These are phyloP conservation scores for Hawksworthiomyces lignivorus DNA, from an alignment of 2,329 filamentous ascomycete species.

Conservation along the genomic window DNA sequence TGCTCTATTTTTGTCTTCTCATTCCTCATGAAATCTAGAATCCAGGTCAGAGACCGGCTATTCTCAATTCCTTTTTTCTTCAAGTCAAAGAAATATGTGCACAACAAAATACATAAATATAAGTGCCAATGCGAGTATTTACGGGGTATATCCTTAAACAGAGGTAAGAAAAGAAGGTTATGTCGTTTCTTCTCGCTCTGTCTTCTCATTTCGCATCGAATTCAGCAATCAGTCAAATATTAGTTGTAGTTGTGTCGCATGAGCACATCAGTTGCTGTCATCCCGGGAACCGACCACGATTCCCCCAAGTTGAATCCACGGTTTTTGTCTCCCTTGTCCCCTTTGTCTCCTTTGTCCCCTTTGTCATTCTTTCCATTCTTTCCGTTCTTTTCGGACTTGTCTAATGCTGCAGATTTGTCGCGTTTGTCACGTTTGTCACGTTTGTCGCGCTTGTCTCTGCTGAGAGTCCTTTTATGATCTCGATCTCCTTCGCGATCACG, in stretches of 20 bases:
- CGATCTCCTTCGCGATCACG: slow-evolving; percentile 17
- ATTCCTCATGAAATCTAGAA: too few species aligned
- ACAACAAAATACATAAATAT: neutral
- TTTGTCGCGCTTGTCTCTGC: slow-evolving; percentile 4
- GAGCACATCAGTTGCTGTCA: neutral
- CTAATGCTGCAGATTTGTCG: neutral
- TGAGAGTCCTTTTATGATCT: slow-evolving; percentile 3
- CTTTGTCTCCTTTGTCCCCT: slow-evolving; percentile 3
- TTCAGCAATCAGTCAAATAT: too few species aligned
- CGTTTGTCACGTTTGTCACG: slow-evolving; percentile 4
- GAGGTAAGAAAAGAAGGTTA: neutral
- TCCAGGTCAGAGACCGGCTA: too few species aligned
- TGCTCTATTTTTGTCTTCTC: too few species aligned
- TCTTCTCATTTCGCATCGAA: too few species aligned
- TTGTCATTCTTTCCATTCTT: neutral
- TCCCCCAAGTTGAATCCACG: slow-evolving; percentile 11
- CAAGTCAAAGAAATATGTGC: slow-evolving; percentile 4
- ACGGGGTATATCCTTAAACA: too few species aligned
- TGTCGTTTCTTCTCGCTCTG: too few species aligned
- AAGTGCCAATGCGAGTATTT: neutral
- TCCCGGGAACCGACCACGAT: slow-evolving; percentile 9
- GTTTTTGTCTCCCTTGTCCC: slow-evolving; percentile 4
- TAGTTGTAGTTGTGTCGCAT: neutral
- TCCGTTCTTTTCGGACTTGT: too few species aligned
- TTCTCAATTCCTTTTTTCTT: too few species aligned